Evolutionary conservation across 768 basidiomycete species (phyloP), one percentile per base, ranked within the genome.

Genomic region (Tulasnella sp.): DNA sequence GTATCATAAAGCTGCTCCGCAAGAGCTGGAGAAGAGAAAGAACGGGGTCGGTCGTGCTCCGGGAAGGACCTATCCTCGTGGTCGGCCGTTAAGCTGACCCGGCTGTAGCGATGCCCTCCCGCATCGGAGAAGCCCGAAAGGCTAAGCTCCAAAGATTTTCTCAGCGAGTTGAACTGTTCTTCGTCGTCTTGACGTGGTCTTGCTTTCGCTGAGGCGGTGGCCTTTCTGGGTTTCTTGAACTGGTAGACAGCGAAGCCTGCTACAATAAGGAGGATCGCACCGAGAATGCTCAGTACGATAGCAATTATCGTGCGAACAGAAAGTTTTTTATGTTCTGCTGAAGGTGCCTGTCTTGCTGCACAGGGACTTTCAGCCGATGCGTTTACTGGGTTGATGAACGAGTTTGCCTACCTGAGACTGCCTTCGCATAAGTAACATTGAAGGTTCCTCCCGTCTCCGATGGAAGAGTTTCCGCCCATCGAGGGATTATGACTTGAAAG

Each of bases 401-500:
- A 3, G 26, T 67, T 32, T 5, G n/a, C 61, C 2, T 67, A 67
- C 61, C 61, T 67, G 61, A 67, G n/a, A 72, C 39, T 13, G n/a
- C 13, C 32, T 26, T 72, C 10, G 77, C 77, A 44, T 35, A 26
- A 26, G 77, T 46, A 11, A 29, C 70, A 35, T 70, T 77, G 77
- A 77, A 77, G 1, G 61, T 48, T n/a, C 75, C 75, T 26, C 26
- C 37, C 2, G 67, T 70, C 23, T 42, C 26, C 18, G 32, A 32
- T 11, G 77, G 77, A n/a, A 46, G 69, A 6, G 44, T 42, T 29
- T 70, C 26, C 18, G 77, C 67, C 77, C 77, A 77, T 44, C 42
- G 70, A 20, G 77, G 77, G 39, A 77, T 48, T 42, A 69, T 32
- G 13, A 67, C 44, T n/a, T 44, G 61, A 10, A 69, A 42, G n/a